Conservation (phyloP, 208 protist genomes). For the Wallacemonas rigidus region DNA sequence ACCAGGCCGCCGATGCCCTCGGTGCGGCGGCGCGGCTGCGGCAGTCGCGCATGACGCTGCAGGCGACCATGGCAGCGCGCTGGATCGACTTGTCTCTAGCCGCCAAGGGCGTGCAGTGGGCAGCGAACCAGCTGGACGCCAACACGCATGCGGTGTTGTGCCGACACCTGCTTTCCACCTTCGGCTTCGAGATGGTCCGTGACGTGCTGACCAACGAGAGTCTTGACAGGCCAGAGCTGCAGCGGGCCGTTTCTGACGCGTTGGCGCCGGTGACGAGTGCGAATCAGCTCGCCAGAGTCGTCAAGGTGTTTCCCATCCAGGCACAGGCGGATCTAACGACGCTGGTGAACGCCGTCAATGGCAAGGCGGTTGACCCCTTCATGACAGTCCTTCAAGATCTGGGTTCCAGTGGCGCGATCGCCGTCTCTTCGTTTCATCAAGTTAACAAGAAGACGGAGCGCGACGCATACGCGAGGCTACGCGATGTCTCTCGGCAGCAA, state of each 20-base stretch:
- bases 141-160: constrained; percentile 29
- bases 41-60: constrained; percentile 40
- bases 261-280: constrained; percentile 37
- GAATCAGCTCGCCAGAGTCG: constrained; percentile 32
- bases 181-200: constrained; percentile 36
- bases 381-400: constrained; percentile 47
- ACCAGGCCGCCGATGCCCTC: constrained; percentile 25
- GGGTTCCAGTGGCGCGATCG: constrained; percentile 47
- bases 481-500: constrained; percentile 23
- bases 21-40: constrained; percentile 46
- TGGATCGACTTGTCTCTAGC: constrained; percentile 52
- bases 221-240: constrained; percentile 46
- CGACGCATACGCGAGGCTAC: constrained; percentile 44
- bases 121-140: constrained; percentile 47
- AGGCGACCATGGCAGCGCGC: constrained; percentile 33
- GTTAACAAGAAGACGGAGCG: constrained; percentile 76
- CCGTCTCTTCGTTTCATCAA: constrained; percentile 64
- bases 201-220: constrained; percentile 68
- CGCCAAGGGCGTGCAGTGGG: constrained; percentile 62
- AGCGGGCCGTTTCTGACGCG: constrained; percentile 35
- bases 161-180: constrained; percentile 43
- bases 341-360: constrained; percentile 42
- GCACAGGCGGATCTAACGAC: constrained; percentile 40
- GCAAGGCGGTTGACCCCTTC: constrained; percentile 46
- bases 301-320: constrained; percentile 44